Conservation (phyloP, 106 monocot species). For the Dioscorea dumetorum region DNA sequence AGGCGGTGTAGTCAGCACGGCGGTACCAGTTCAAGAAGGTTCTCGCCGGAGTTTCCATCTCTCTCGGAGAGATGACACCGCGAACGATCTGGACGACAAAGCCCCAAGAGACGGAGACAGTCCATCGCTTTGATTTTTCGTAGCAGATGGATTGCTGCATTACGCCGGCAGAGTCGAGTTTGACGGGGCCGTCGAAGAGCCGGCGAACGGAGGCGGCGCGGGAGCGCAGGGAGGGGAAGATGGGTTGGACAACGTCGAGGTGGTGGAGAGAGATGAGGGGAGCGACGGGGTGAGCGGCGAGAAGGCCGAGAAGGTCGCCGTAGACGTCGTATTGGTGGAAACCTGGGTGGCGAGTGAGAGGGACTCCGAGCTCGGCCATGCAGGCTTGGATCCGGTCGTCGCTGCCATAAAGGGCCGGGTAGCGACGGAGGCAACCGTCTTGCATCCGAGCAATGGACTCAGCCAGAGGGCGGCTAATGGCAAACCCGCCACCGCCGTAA, state of each 20-base stretch:
- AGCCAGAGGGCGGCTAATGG: constrained; percentile 8
- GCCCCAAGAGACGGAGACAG: constrained; percentile 8
- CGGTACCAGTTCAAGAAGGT: constrained; percentile 7
- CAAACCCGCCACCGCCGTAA: constrained; percentile 13
- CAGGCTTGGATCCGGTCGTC: constrained; percentile 19
- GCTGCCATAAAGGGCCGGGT: constrained; percentile 9
- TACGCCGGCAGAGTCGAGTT: constrained; percentile 5
- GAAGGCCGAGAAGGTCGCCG: constrained; percentile 5
- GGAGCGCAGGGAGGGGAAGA: neutral
- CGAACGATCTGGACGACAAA: constrained; percentile 4
- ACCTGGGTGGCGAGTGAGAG: constrained; percentile 8
- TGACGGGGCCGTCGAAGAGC: neutral
- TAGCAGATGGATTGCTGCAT: constrained; percentile 13
- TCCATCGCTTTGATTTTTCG: constrained; percentile 2
- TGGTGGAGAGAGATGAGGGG: constrained; percentile 7
- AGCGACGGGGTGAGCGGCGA: constrained; percentile 7
- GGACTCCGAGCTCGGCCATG: constrained; percentile 21
- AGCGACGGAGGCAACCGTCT: constrained; percentile 2
- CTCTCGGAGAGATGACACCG: constrained; percentile 1
- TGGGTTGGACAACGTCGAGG: constrained; percentile 6
- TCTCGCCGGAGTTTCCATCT: constrained; percentile 6
- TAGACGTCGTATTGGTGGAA: constrained; percentile 14
- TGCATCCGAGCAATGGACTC: constrained; percentile 8
- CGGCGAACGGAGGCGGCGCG: neutral
- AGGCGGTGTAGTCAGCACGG: neutral